Conservation (phyloP, 2,329 filamentous ascomycete genomes). For the Diaporthe vaccinii region DNA sequence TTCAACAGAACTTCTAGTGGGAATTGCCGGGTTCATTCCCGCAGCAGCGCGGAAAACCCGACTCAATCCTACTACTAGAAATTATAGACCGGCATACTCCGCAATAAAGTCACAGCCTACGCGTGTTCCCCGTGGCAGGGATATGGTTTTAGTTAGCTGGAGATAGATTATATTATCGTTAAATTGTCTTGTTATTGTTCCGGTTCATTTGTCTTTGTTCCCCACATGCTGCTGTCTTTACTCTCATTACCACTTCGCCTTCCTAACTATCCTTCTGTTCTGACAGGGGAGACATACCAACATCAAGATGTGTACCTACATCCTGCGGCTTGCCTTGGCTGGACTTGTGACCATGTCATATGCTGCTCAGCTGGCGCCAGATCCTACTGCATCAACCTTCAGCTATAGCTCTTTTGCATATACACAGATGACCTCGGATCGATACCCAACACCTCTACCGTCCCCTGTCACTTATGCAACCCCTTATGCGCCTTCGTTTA, state of each 20-base stretch:
- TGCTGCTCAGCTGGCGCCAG: background rate
- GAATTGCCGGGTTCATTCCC: constrained; percentile 6
- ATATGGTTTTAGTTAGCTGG: background rate
- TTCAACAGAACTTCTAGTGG: background rate
- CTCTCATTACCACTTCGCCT: too few relatives aligned
- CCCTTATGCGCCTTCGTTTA: background rate
- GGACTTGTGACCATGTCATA: background rate
- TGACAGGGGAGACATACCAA: background rate
- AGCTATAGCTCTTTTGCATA: background rate
- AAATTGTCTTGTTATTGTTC: background rate
- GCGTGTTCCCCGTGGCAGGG: background rate
- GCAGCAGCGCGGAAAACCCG: background rate
- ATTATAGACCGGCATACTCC: background rate
- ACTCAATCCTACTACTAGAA: background rate
- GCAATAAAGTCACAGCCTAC: background rate
- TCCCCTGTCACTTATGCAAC: background rate
- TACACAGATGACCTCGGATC: constrained; percentile 15
- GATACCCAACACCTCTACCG: constrained; percentile 9
- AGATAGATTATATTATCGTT: background rate
- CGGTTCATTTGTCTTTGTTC: background rate
- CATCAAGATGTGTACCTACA: background rate
- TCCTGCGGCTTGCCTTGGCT: background rate
- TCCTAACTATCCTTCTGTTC: background rate
- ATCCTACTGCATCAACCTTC: background rate
- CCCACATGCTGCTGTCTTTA: background rate